Evolutionary conservation across 192 early-diverging fungal genomes (phyloP).

Genomic region (Podila verticillata): DNA sequence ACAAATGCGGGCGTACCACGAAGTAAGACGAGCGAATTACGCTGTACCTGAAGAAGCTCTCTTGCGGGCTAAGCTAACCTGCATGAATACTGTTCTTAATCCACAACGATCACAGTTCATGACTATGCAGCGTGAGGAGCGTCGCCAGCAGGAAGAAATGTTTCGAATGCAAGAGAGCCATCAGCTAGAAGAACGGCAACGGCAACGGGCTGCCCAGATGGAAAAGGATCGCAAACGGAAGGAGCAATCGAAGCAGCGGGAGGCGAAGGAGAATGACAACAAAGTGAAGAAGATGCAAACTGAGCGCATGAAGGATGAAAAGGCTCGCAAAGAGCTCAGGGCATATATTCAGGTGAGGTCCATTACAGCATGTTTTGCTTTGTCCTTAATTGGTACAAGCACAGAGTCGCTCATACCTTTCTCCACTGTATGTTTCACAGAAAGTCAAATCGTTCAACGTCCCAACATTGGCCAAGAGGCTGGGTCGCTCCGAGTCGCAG

Average conservation of each 20-base stretch:
- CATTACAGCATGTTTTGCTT: background rate
- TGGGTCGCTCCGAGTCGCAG: slow-evolving; percentile 40
- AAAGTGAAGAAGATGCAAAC: slow-evolving; percentile 14
- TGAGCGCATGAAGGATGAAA: slow-evolving; percentile 22
- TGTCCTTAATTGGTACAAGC: too few species aligned
- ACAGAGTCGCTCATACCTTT: background rate
- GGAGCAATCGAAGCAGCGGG: slow-evolving; percentile 27
- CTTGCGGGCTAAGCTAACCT: background rate
- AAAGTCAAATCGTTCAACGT: slow-evolving; percentile 30
- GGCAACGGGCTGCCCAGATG: slow-evolving; percentile 26
- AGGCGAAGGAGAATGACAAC: slow-evolving; percentile 23
- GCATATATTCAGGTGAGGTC: slow-evolving; percentile 38
- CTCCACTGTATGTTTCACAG: background rate
- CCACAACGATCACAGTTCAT: slow-evolving; percentile 16
- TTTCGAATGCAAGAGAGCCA: slow-evolving; percentile 26
- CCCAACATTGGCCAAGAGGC: slow-evolving; percentile 5
- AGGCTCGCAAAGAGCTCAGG: slow-evolving; percentile 23
- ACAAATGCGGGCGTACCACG: slow-evolving; percentile 48
- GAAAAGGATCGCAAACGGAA: slow-evolving; percentile 46
- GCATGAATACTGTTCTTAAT: background rate
- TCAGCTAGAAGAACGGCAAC: slow-evolving; percentile 36
- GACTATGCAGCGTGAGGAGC: slow-evolving; percentile 43
- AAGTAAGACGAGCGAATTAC: slow-evolving; percentile 13
- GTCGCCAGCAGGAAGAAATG: slow-evolving; percentile 49
- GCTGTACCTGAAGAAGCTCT: background rate